phyloP scores from a whole-genome alignment of 768 basidiomycete species.

The Phanerochaete carnosa region DNA sequence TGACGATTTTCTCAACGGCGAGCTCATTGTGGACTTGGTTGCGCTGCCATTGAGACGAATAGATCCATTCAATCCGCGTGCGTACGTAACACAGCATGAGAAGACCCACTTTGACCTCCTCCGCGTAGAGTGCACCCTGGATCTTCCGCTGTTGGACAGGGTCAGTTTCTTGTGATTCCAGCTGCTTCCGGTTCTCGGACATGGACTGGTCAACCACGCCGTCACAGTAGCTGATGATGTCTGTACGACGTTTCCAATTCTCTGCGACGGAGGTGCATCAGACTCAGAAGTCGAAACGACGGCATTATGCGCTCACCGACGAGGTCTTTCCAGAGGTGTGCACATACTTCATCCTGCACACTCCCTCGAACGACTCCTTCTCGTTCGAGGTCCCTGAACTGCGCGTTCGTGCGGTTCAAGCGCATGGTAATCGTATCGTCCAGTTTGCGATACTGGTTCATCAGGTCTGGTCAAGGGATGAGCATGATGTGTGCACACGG shows the following conservation, averaged over 20 bases:
- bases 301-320: conserved; percentile 52
- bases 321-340: conserved; percentile 74
- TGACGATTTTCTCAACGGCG: conserved; percentile 67
- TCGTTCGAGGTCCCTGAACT: conserved; percentile 71
- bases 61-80: background rate
- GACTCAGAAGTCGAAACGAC: conserved; percentile 31
- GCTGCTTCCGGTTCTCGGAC: conserved; percentile 47
- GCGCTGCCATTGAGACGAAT: conserved; percentile 38
- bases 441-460: conserved; percentile 76
- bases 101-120: conserved; percentile 65
- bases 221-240: conserved; percentile 76
- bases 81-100: background rate
- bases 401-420: conserved; percentile 73
- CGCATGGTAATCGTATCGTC: conserved; percentile 82
- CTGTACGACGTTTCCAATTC: conserved; percentile 67
- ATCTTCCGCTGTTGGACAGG: conserved; percentile 44
- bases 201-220: conserved; percentile 63
- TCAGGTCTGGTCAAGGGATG: conserved; percentile 52
- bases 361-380: conserved; percentile 41
- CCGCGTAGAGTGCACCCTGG: conserved; percentile 56
- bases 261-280: conserved; percentile 18
- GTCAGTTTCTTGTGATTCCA: conserved; percentile 40
- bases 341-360: conserved; percentile 72
- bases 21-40: conserved; percentile 76
- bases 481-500: background rate